A percentile compares a stretch with the other conserved stretches of the same genome.
Conservation (phyloP, 805 yeast genomes). For the Wickerhamiella siamensis region DNA sequence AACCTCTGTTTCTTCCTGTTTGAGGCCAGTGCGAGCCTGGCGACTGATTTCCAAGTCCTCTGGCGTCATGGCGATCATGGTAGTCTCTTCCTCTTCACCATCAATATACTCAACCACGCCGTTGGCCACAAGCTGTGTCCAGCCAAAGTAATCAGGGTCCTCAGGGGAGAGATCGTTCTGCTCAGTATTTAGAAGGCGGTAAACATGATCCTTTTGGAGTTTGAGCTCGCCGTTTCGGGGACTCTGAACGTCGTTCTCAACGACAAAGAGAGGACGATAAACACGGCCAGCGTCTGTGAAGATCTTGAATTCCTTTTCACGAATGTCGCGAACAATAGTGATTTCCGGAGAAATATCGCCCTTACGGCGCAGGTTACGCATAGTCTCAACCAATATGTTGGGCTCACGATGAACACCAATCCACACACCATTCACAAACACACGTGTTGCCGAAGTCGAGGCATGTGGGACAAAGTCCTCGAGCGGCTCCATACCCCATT, state of each 20-base stretch:
- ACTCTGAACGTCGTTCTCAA: constrained; percentile 51
- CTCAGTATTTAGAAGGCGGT: constrained; percentile 44
- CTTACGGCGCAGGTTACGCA: constrained; percentile 80
- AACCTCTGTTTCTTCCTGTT: constrained; percentile 22
- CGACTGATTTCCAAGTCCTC: constrained; percentile 73
- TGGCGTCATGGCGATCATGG: constrained; percentile 97
- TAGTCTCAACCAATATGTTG: constrained; percentile 75
- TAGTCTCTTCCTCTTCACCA: constrained; percentile 98
- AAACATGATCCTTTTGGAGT: constrained; percentile 72
- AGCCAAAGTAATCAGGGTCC: constrained; percentile 46
- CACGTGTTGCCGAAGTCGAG: constrained; percentile 80
- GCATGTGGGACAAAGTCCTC: constrained; percentile 92
- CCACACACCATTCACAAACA: constrained; percentile 98
- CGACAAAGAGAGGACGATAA: constrained; percentile 89
- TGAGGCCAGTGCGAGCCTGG: constrained; percentile 27
- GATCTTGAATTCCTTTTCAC: constrained; percentile 90
- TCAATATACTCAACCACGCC: constrained; percentile 95
- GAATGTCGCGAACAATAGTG: constrained; percentile 87
- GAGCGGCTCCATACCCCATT: constrained; percentile 98
- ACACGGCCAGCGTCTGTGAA: constrained; percentile 99
- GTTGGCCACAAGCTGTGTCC: constrained; percentile 68
- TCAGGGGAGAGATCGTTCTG: constrained; percentile 35
- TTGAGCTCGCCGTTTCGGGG: constrained; percentile 57
- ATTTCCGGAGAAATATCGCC: constrained; percentile 96
- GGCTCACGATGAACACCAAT: constrained; percentile 98